A percentile compares a stretch with the other conserved stretches of the same genome.
Conservation (phyloP, 345 rosid species). For the Eutrema japonicum region DNA sequence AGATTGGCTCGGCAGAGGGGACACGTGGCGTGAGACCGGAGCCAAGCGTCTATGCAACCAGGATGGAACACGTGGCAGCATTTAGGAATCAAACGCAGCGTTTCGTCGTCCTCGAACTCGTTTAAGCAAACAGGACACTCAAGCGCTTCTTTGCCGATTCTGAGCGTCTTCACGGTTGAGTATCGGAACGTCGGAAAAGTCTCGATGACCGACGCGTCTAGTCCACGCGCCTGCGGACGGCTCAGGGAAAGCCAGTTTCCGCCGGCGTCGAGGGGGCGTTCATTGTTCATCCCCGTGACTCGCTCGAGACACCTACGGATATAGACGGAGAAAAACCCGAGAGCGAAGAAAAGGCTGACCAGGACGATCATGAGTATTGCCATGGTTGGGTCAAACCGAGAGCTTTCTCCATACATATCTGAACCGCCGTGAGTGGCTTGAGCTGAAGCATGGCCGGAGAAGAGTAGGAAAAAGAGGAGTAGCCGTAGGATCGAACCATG, state of each 20-base stretch:
- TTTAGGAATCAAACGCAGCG: slow-evolving; percentile 80
- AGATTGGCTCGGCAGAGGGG: slow-evolving; percentile 89
- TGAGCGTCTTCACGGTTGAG: slow-evolving; percentile 64
- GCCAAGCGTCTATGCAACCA: slow-evolving; percentile 83
- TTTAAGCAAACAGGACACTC: slow-evolving; percentile 90
- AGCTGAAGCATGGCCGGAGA: slow-evolving; percentile 35
- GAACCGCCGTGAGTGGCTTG: slow-evolving; percentile 34
- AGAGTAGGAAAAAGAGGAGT: slow-evolving; percentile 30
- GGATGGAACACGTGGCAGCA: slow-evolving; percentile 88
- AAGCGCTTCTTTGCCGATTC: slow-evolving; percentile 59
- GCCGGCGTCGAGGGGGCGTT: slow-evolving; percentile 5
- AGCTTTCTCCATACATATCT: slow-evolving; percentile 4
- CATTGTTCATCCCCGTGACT: slow-evolving; percentile 30
- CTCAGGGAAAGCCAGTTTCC: slow-evolving; percentile 41
- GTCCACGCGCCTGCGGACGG: slow-evolving; percentile 52
- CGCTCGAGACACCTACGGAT: slow-evolving; percentile 57
- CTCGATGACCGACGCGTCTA: slow-evolving; percentile 61
- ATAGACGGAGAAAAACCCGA: slow-evolving; percentile 79
- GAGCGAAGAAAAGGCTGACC: slow-evolving; percentile 58
- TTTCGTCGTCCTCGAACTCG: slow-evolving; percentile 81
- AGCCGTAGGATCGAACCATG: slow-evolving; percentile 21
- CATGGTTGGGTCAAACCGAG: slow-evolving; percentile 61
- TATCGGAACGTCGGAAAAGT: slow-evolving; percentile 72
- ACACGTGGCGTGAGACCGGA: slow-evolving; percentile 68
- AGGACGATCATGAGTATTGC: slow-evolving; percentile 67